Base-by-base conservation (phyloP, 192 early-diverging fungal species). In the Umbelopsis isabellina region DNA sequence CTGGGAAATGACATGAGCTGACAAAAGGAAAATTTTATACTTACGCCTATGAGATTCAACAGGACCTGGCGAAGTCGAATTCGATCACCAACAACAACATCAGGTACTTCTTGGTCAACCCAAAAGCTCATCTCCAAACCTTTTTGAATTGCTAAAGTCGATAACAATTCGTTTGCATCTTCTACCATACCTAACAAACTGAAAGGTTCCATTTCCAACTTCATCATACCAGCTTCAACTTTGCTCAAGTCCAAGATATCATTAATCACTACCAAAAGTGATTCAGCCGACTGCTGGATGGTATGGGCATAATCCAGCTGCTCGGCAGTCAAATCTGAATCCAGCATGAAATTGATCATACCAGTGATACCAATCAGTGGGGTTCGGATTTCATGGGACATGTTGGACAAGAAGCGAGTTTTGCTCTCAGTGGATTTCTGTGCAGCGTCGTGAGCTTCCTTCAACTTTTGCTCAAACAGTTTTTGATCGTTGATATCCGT, bases 221-320 rank as follows among this genome's bases (percentile, higher is more conserved):
- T 89, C 89, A 95, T 91, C 77, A 91, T 91, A 18, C 91, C 91
- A 4, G 93, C 92, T 71, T 95, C 93, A 6, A 93, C 86, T 82
- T 91, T 93, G 66, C 89, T 91, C 46, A 94, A 73, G 76, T 94
- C 94, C 23, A 96, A 76, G 69, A 96, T 89, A 75, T 93, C 90
- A 75, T 96, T 92, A 50, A 96, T 89, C 25, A 96, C 86, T n/a
- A 88, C 78, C 53, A 93, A 73, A 47, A 94, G 80, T 20, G 91
- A 89, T 53, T 91, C 88, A 3, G 91, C 88, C 58, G 91, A 87
- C 46, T 86, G 89, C 58, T 88, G 89, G 47, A 93, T 90, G 15
- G 91, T 93, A 73, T 90, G 87, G 37, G 91, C 87, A 69, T 90
- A 91, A 75, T 93, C 91, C 67, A 91, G 84, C 79, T 93, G 91